Percentiles rank a stretch among this genome's conserved stretches.
Conservation (phyloP, 306 rosid genomes). For the Hippophae rhamnoides region DNA sequence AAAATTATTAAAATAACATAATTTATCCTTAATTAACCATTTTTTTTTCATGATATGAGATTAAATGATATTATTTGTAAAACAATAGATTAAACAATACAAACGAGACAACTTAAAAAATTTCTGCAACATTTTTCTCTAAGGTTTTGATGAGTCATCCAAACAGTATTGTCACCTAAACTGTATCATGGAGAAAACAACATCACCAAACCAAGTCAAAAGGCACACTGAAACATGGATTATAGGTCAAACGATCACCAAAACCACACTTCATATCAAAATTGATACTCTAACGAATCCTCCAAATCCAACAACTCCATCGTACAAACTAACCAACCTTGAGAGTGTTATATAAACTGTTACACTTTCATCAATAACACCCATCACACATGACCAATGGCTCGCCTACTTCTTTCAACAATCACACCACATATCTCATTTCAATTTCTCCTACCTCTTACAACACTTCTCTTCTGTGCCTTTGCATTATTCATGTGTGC, state of each 20-base stretch:
- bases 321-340: background rate
- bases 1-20: too few relatives aligned
- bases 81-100: too few relatives aligned
- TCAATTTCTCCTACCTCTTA: conserved; percentile 29
- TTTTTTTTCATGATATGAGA: too few relatives aligned
- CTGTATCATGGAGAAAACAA: background rate
- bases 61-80: too few relatives aligned
- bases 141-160: too few relatives aligned
- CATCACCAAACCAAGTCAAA: background rate
- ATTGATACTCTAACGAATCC: conserved; percentile 34
- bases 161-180: too few relatives aligned
- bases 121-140: too few relatives aligned
- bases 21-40: too few relatives aligned
- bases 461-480: conserved; percentile 47
- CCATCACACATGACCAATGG: conserved; percentile 30
- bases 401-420: conserved; percentile 41
- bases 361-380: conserved; percentile 11
- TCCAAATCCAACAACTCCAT: conserved; percentile 35
- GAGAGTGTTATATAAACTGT: conserved; percentile 6
- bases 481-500: conserved; percentile 70
- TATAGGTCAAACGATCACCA: conserved; percentile 30
- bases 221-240: background rate
- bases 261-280: conserved; percentile 25
- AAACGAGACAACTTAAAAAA: too few relatives aligned
- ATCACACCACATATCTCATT: conserved; percentile 26